Percentiles rank a stretch among this genome's conserved stretches.
Conservation (phyloP, 805 yeast genomes). For the Tetrapisispora pingtungensis region DNA sequence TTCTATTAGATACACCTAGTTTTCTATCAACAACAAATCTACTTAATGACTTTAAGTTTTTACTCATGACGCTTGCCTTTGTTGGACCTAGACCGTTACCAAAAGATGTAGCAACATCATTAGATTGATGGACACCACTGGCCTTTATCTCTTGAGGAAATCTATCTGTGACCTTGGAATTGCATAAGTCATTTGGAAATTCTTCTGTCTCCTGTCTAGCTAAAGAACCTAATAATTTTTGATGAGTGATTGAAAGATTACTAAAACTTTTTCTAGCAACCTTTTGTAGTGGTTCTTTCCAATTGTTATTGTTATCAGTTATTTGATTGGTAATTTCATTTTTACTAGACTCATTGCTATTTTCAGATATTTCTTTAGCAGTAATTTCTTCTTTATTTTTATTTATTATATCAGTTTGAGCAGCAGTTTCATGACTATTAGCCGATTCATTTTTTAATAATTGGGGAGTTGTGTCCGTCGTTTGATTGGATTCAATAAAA, state of each 20-base stretch:
- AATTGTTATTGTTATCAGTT: constrained; percentile 28
- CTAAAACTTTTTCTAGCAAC: constrained; percentile 6
- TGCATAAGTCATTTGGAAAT: constrained; percentile 24
- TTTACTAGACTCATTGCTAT: constrained; percentile 25
- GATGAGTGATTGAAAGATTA: constrained; percentile 5
- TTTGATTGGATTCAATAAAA: too few species aligned
- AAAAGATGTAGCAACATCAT: constrained; percentile 27
- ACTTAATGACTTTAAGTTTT: constrained; percentile 22
- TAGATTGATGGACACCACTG: constrained; percentile 30
- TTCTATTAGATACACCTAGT: constrained; percentile 8
- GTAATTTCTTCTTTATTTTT: not conserved
- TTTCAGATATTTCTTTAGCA: not conserved
- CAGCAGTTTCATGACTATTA: not conserved
- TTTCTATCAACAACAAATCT: constrained; percentile 26
- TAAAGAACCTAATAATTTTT: constrained; percentile 3
- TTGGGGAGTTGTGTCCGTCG: not conserved
- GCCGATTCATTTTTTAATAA: not conserved
- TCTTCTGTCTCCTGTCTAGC: constrained; percentile 27
- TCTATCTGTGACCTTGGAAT: constrained; percentile 15
- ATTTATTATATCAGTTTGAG: not conserved
- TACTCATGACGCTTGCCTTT: constrained; percentile 26
- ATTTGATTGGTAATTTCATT: constrained; percentile 10
- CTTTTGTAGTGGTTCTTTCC: constrained; percentile 14
- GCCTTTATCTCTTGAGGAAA: constrained; percentile 29
- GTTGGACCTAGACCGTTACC: constrained; percentile 30